Base-by-base conservation (phyloP, 257 asterid genomes). In the Lycium barbarum region DNA sequence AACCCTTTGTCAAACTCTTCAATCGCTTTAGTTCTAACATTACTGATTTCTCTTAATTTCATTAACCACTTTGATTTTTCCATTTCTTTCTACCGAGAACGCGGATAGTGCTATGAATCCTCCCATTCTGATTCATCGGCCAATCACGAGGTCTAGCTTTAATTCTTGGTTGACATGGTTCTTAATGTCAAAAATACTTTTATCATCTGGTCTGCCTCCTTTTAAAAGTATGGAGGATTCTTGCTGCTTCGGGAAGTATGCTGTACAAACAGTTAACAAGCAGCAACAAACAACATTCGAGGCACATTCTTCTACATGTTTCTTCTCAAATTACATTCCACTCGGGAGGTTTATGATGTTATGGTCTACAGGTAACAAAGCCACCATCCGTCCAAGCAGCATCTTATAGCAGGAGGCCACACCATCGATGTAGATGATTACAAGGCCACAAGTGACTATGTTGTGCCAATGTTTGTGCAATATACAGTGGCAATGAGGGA, bases 401-500 rank as follows among this genome's bases (percentile, higher is more conserved):
- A 22, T 57, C 90, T 38, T 85, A 36, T 57, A 74, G 86, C 62
- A 10, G 86, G 82, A 61, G 95, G 90, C 89, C 62, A 72, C 72
- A 84, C 88, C 59, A 47, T 80, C 3, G 92, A 91, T 81, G 90
- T 87, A 15, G 91, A 89, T 3, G 94, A 89, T 12, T 61, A 83
- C 74, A 80, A 84, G 84, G 20, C 84, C 40, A 33, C n/a, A 40
- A 83, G 83, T 81, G 92, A 85, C 58, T 68, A 88, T 18, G 92
- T 88, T 63, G 93, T 92, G 74, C 94, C 98, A 1, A 92, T 90
- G 92, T 92, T 81, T 83, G 93, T 94, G 83, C 96, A 90, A 47
- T 95, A 94, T 83, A 91, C 97, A 20, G 93, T 93, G 89, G 93
- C 96, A 76, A 90, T 94, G 91, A 86, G 92, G 85, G 93, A 47